Conservation (phyloP, 2,329 filamentous ascomycete genomes). For the Nemania serpens region DNA sequence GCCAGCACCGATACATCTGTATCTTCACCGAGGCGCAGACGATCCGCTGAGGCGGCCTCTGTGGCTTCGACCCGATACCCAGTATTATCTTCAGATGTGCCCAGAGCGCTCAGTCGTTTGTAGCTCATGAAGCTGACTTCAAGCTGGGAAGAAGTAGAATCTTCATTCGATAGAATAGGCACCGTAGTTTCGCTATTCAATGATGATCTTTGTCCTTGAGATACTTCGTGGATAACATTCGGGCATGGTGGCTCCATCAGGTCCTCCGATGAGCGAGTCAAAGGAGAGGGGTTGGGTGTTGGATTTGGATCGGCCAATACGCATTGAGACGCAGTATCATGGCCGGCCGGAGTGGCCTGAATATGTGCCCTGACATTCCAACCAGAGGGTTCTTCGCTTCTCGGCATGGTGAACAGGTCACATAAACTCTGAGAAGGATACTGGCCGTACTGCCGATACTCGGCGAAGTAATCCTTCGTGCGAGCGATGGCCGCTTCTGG, state of each 20-base stretch:
- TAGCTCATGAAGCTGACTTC: constrained; percentile 27
- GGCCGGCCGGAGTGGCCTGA: not conserved
- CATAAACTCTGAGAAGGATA: constrained; percentile 21
- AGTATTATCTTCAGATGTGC: constrained; percentile 24
- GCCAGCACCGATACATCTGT: constrained; percentile 11
- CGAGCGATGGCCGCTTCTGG: constrained; percentile 4
- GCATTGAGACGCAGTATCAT: not conserved
- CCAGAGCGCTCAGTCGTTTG: not conserved
- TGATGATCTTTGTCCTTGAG: constrained; percentile 3
- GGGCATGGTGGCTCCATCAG: not conserved
- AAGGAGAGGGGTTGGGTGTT: not conserved
- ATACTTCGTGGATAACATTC: not conserved
- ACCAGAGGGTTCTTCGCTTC: not conserved
- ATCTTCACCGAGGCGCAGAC: constrained; percentile 25
- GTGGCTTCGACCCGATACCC: constrained; percentile 14
- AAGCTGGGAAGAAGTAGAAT: constrained; percentile 28
- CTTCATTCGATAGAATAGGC: constrained; percentile 25
- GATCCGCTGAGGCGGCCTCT: constrained; percentile 22
- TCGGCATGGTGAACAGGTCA: not conserved
- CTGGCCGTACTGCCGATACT: constrained; percentile 19
- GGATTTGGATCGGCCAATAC: not conserved
- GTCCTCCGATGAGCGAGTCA: not conserved
- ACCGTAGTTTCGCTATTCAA: constrained; percentile 16
- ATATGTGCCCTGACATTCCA: not conserved
- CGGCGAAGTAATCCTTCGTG: constrained; percentile 4